Conservation (phyloP, 1,284 basidiomycete genomes). For the Chalciporus sp. region DNA sequence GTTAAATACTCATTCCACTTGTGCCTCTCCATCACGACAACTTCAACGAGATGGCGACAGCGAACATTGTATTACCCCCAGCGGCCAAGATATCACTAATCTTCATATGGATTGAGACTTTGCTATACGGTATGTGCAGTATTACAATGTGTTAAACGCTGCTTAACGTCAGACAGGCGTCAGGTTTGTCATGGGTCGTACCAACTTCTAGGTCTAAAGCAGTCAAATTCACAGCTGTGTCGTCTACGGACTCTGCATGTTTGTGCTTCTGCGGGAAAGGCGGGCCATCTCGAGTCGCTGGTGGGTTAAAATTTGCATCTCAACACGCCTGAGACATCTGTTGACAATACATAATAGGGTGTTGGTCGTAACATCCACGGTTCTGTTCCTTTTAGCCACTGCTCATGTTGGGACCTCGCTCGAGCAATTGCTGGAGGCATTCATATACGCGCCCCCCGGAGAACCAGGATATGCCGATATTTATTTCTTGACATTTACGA, state of each 20-base stretch:
- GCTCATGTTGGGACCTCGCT: not conserved
- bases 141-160: not conserved
- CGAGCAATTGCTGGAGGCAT: constrained; percentile 4
- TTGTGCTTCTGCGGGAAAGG: not conserved
- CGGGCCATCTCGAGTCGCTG: not conserved
- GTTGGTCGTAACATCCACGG: not conserved
- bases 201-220: not conserved
- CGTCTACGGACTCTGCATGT: not conserved
- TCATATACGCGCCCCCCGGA: not conserved
- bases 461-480: not conserved
- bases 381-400: constrained; percentile 4
- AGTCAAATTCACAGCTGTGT: not conserved
- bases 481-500: not conserved
- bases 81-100: constrained; percentile 1
- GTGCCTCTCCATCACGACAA: too few species aligned
- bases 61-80: too few species aligned
- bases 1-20: too few species aligned
- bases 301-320: too few species aligned
- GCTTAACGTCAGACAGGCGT: not conserved
- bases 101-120: constrained; percentile 2
- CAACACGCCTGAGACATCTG: too few species aligned
- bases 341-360: not conserved
- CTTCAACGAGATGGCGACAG: too few species aligned
- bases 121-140: constrained; percentile 6
- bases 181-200: not conserved